Base-by-base conservation (phyloP, 176 grass and related monocot species). In the Coix lacrymajobi region DNA sequence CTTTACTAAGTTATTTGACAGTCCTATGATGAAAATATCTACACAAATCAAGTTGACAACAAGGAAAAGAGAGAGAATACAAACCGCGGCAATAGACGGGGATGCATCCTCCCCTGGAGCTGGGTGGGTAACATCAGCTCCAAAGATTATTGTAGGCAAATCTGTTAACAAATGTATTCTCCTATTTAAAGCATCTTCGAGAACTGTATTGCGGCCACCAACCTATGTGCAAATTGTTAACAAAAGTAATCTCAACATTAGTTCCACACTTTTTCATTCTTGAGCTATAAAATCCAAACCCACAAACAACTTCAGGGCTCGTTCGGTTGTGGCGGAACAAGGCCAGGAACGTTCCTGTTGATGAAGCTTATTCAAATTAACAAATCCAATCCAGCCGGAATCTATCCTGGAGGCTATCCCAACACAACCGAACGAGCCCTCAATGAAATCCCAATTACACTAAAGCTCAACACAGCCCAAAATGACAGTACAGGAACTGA, bases 41-140 rank as follows among this genome's bases (percentile, higher is more conserved):
- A 25, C 3, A 32, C 28, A 79, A 46, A 34, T 62, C 61, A 48
- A 49, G 28, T n/a, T 66, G 22, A 49, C 1, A 19, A 26, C 19
- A 66, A 57, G 4, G 0, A 69, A 69, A 56, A 68, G 10, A 43
- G 1, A 33, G 8, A 1, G 11, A 79, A 17, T 25, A 56, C 83
- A 81, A 66, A 98, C 88, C 30, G 92, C 95, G 32, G 90, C 90
- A 63, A 95, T 89, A 45, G 94, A 96, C 4, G 94, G 83, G 24
- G 86, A 85, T 44, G 91, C 80, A 84, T 89, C 91, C 48, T 93
- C 94, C 58, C 90, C 90, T 65, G 88, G 67, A 83, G 94, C 19
- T 76, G 91, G 91, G 31, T 96, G 94, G 6, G 94, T 96, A 54
- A 96, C 94, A 87, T 96, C 91, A 73, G 91, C 91, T 61, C 94